A percentile compares a stretch with the other conserved stretches of the same genome.
Evolutionary conservation across 805 yeast genomes (phyloP).

Genomic region (Ogataea glucozyma): DNA sequence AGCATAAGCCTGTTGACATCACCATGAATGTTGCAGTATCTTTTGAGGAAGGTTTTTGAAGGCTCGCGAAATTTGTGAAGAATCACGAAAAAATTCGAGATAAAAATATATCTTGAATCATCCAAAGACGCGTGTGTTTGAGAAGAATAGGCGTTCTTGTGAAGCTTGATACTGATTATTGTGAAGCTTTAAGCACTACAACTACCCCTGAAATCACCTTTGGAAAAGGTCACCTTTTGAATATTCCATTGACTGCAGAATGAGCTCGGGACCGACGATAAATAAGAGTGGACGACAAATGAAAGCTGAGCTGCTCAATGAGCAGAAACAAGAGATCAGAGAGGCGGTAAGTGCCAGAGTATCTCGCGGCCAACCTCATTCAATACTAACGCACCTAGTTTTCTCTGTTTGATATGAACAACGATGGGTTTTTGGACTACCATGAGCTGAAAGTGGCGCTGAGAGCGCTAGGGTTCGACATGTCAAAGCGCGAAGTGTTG

Average conservation of each 20-base stretch:
- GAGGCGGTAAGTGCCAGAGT: constrained; percentile 60
- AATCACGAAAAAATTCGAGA: too few relatives aligned
- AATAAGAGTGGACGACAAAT: constrained; percentile 38
- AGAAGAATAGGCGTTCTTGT: too few relatives aligned
- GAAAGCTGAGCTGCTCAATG: constrained; percentile 71
- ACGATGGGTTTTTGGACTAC: constrained; percentile 85
- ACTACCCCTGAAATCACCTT: too few relatives aligned
- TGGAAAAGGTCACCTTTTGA: not conserved
- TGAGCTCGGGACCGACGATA: constrained; percentile 16
- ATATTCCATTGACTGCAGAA: not conserved
- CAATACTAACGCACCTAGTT: constrained; percentile 42
- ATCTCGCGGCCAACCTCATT: not conserved
- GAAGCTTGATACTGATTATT: too few relatives aligned
- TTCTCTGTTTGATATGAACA: constrained; percentile 86
- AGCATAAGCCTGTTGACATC: too few relatives aligned
- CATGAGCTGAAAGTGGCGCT: constrained; percentile 94
- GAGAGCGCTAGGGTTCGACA: constrained; percentile 89
- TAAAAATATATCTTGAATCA: not conserved
- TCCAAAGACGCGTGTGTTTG: constrained; percentile 1
- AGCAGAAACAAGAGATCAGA: constrained; percentile 85
- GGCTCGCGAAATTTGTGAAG: too few relatives aligned
- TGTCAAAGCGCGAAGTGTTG: constrained; percentile 71
- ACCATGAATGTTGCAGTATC: too few relatives aligned
- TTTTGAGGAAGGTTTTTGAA: too few relatives aligned
- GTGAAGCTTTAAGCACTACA: too few relatives aligned